Base-by-base conservation (phyloP, 345 rosid species). In the Salix koriyanagi region DNA sequence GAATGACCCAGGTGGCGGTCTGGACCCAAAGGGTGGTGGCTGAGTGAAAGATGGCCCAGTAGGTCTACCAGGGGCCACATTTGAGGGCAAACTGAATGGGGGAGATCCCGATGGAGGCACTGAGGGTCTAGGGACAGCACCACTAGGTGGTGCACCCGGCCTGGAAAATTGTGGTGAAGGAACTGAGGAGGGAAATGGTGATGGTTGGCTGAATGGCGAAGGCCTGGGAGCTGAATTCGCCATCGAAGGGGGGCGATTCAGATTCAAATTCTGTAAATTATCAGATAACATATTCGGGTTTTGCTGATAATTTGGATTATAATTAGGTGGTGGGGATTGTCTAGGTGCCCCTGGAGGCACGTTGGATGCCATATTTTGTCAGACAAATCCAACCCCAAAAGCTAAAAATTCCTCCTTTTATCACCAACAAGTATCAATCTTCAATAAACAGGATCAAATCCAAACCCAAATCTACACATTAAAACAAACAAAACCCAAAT, bases 331-430 rank as follows among this genome's bases (percentile, higher is more conserved):
- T 2, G 90, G 61, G 72, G 77, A 87, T 81, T 83, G 94, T 82
- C 97, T 87, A 66, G 92, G 88, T 80, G 92, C 92, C 91, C 94
- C 98, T 54, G 92, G 97, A 87, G 98, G 97, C 90, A 89, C 86
- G 76, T 86, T 89, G 88, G 92, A 87, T 78, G 85, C 90, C 98
- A 94, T 94, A 69, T 68, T 69, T 32, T 65, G 7, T 69, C 32
- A 21, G 69, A 72, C 78, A 42, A 73, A 72, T 72, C 68, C 75
- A 70, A 83, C 26, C 64, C 67, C 69, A 75, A 75, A 75, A 62
- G 28, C 48, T 25, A 65, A 69, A 36, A 42, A 39, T 15, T 25
- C 9, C 77, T 68, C 73, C 34, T 44, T 71, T 26, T 19, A 67
- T 56, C 67, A 32, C n/a, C 54, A 65, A 41, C 32, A 67, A 72